Evolutionary conservation across 2,329 filamentous ascomycete species (phyloP).

Genomic region (Graphilbum fragrans): DNA sequence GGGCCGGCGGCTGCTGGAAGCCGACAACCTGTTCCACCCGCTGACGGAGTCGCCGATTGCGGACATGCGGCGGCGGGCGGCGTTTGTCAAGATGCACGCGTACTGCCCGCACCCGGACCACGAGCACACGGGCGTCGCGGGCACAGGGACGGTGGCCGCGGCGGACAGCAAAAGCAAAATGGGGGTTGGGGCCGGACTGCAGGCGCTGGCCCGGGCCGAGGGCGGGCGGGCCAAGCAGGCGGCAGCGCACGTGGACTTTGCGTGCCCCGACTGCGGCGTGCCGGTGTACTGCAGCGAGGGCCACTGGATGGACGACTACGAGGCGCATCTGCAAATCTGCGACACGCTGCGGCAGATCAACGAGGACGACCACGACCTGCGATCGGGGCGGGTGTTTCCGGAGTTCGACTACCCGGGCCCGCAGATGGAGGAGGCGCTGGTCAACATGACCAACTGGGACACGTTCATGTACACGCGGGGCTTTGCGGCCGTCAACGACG

Average conservation of each 20-base stretch:
- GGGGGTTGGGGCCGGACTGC: conserved; percentile 3
- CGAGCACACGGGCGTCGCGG: conserved; percentile 30
- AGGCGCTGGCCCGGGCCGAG: conserved; percentile 17
- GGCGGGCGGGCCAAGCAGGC: conserved; percentile 38
- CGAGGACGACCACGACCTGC: conserved; percentile 91
- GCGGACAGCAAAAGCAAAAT: neutral
- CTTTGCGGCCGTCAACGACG: conserved; percentile 82
- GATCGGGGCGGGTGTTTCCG: conserved; percentile 80
- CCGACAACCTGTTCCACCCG: conserved; percentile 84
- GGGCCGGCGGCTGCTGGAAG: conserved; percentile 31
- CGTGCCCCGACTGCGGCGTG: conserved; percentile 92
- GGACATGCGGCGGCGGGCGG: conserved; percentile 75
- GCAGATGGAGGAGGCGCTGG: conserved; percentile 81
- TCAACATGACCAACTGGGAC: conserved; percentile 99
- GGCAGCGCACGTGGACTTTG: conserved; percentile 77
- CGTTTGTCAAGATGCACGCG: conserved; percentile 85
- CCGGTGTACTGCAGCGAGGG: conserved; percentile 89
- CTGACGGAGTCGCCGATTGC: conserved; percentile 82
- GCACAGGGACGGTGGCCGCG: neutral
- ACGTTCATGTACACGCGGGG: conserved; percentile 89
- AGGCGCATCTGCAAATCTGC: conserved; percentile 83
- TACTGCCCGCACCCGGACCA: conserved; percentile 89
- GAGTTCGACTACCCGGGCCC: conserved; percentile 86
- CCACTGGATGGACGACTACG: conserved; percentile 94
- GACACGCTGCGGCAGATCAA: conserved; percentile 88